Evolutionary conservation across 2,329 filamentous ascomycete species (phyloP), one percentile per base, ranked within the genome.

Genomic region (Pseudovirgaria hyperparasitica): DNA sequence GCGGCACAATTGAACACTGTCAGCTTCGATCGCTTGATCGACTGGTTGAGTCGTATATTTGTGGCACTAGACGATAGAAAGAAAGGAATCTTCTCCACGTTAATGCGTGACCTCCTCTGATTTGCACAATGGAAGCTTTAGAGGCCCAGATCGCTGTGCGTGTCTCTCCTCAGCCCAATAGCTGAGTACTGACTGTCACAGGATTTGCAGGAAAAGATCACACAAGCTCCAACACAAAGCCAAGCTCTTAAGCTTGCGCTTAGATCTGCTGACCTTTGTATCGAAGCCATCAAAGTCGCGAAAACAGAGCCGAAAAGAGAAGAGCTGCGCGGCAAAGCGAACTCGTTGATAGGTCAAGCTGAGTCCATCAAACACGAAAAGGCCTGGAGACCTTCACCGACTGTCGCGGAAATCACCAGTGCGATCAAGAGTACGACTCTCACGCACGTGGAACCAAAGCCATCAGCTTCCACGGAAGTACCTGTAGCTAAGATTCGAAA

Each of bases 241-340:
- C 72, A 75, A 40, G 84, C 82, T 22, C 64, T 94, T 29, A 61
- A 74, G 27, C 69, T 81, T 49, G 76, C 82, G 26, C 82, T 93
- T 45, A 62, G 67, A 37, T 81, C 80, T 4, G 79, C 76, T 13
- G 84, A 94, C 48, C 60, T 79, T 26, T 86, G 90, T 40, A 82
- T 94, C 73, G 70, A 72, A 43, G 82, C 82, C 3, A 60, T 82
- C 28, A 64, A 62, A 32, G 60, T 80, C 32, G 67, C 76, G 5
- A 53, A n/a, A 63, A 57, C 27, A 56, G 70, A n/a, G 50, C 55
- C 4, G 77, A 92, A 30, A 82, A 72, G 39, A 57, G n/a, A 61
- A 22, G 66, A 70, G n/a, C 57, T 92, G 26, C 71, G 74, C 37
- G 55, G 62, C 25, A 80, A 78, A 57, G 82, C 76, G 52, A 66